A percentile compares a stretch with the other conserved stretches of the same genome.
Evolutionary conservation across 768 basidiomycete species (phyloP).

Genomic region (Astraeus odoratus): DNA sequence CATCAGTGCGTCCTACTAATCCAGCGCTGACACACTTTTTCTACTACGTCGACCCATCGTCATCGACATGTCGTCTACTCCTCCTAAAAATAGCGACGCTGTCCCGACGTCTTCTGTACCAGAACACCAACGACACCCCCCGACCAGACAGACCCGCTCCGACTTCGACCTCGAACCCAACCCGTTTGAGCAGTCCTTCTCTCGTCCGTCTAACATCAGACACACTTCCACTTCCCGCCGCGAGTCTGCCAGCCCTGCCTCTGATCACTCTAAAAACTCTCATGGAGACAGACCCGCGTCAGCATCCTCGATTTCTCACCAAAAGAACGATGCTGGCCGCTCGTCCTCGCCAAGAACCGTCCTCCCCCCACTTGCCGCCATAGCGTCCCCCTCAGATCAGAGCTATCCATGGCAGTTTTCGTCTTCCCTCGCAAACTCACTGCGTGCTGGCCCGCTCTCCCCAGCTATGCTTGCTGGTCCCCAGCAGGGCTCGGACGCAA

Average conservation of each 20-base stretch:
- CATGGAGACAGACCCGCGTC: conserved; percentile 28
- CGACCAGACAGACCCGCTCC: conserved; percentile 43
- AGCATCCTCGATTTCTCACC: conserved; percentile 25
- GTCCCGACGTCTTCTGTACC: not conserved
- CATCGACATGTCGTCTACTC: conserved; percentile 23
- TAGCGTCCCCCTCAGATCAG: conserved; percentile 51
- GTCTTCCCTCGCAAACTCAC: conserved; percentile 60
- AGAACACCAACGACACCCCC: conserved; percentile 12
- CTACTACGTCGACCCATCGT: conserved; percentile 13
- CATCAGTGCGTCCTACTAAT: conserved; percentile 6
- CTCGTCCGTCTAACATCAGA: conserved; percentile 49
- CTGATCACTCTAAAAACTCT: conserved; percentile 33
- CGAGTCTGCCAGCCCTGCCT: conserved; percentile 25
- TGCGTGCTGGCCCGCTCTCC: conserved; percentile 88
- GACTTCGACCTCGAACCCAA: conserved; percentile 82
- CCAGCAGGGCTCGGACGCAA: conserved; percentile 40
- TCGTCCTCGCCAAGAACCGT: conserved; percentile 53
- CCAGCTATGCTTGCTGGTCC: conserved; percentile 96
- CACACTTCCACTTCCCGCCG: conserved; percentile 30
- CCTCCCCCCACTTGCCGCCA: conserved; percentile 75
- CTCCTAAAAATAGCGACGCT: conserved; percentile 31
- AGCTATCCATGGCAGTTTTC: conserved; percentile 57
- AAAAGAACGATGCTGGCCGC: conserved; percentile 26
- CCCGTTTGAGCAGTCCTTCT: conserved; percentile 94
- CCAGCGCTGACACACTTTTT: not conserved